These are phyloP conservation scores for Zopfia rhizophila DNA, from an alignment of 2,329 filamentous ascomycete species.

Conservation along the genomic window DNA sequence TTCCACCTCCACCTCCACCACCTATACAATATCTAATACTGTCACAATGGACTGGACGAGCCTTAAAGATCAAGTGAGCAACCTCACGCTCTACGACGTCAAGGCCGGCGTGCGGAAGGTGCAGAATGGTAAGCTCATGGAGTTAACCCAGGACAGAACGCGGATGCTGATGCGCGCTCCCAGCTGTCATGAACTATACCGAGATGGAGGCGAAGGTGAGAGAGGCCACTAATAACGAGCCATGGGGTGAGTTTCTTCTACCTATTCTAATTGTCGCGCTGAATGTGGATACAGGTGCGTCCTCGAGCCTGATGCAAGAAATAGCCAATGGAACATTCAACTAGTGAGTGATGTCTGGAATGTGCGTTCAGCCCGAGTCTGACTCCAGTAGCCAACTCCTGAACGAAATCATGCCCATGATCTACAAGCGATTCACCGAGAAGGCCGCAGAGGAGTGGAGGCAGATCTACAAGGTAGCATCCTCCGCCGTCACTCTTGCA, in stretches of 20 bases:
- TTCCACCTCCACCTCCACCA: constrained; percentile 10
- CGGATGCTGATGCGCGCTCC: constrained; percentile 37
- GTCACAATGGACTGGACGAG: constrained; percentile 83
- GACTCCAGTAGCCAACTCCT: constrained; percentile 78
- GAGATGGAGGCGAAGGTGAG: constrained; percentile 79
- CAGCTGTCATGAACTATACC: constrained; percentile 97
- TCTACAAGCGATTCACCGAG: constrained; percentile 98
- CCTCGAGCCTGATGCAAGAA: constrained; percentile 92
- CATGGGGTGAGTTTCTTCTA: constrained; percentile 81
- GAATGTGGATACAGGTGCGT: constrained; percentile 65
- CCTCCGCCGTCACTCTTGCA: not conserved
- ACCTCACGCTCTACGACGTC: constrained; percentile 92
- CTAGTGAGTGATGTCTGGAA: constrained; percentile 73
- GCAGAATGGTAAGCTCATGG: constrained; percentile 79
- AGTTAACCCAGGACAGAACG: constrained; percentile 22
- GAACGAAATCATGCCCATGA: constrained; percentile 99
- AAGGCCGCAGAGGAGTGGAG: constrained; percentile 98
- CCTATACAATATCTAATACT: too few species aligned
- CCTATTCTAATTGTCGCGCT: constrained; percentile 36
- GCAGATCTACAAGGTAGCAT: constrained; percentile 91
- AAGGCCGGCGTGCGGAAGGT: constrained; percentile 95
- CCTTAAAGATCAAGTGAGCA: constrained; percentile 87
- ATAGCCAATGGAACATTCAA: constrained; percentile 98
- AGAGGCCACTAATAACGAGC: constrained; percentile 99
- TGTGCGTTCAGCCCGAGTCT: constrained; percentile 22